A percentile compares a stretch with the other conserved stretches of the same genome.
Conservation (phyloP, 768 basidiomycete species). For the Daedaleopsis nitida region DNA sequence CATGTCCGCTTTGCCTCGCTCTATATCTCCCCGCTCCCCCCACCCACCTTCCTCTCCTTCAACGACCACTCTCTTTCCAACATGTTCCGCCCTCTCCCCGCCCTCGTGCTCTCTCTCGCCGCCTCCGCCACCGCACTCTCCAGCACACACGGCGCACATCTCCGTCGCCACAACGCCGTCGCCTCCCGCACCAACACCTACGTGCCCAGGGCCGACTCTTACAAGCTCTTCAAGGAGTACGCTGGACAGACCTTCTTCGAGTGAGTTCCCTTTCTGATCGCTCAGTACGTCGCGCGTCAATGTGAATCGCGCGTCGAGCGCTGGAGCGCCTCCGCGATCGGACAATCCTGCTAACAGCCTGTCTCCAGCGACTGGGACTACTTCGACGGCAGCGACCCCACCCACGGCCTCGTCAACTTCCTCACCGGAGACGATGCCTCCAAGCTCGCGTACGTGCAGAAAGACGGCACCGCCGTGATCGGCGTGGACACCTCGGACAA, state of each 20-base stretch:
- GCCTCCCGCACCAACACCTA: slow-evolving; percentile 24
- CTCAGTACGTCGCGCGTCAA: background rate
- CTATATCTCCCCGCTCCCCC: slow-evolving; percentile 7
- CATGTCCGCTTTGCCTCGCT: slow-evolving; percentile 1
- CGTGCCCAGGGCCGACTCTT: slow-evolving; percentile 30
- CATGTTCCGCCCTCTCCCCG: slow-evolving; percentile 37
- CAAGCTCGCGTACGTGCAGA: slow-evolving; percentile 61
- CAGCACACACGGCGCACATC: slow-evolving; percentile 26
- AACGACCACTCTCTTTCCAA: slow-evolving; percentile 8
- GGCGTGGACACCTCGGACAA: slow-evolving; percentile 60
- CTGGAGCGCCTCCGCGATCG: background rate
- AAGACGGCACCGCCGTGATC: slow-evolving; percentile 56
- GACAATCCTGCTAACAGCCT: background rate
- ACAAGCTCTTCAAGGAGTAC: slow-evolving; percentile 41
- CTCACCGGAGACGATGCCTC: slow-evolving; percentile 48
- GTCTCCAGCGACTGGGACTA: slow-evolving; percentile 63
- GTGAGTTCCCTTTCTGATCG: slow-evolving; percentile 37
- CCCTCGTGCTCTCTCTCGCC: slow-evolving; percentile 36
- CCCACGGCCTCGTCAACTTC: slow-evolving; percentile 69
- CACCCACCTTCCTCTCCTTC: slow-evolving; percentile 10
- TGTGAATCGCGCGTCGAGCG: background rate
- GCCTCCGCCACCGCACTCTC: slow-evolving; percentile 41
- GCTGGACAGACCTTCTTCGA: slow-evolving; percentile 60
- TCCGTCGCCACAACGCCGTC: slow-evolving; percentile 32
- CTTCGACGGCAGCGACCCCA: slow-evolving; percentile 65